Evolutionary conservation across 495 filamentous ascomycete species (phyloP).

Genomic region (Neurospora sp.): DNA sequence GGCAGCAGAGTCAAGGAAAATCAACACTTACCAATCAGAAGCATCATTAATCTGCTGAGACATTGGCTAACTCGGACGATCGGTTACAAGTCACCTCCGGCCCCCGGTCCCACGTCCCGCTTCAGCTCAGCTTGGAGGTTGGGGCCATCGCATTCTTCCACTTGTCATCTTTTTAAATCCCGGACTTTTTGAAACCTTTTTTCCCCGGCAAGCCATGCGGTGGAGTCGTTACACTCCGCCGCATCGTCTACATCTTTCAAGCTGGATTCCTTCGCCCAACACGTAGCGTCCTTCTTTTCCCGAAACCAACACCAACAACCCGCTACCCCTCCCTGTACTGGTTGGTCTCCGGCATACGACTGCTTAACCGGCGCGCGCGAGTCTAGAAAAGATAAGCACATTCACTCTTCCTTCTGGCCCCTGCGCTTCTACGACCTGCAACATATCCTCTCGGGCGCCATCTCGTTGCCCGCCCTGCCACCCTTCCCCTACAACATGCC

Average conservation of each 20-base stretch:
- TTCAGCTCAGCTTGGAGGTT: not conserved
- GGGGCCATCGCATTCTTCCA: not conserved
- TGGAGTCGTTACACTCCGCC: constrained; percentile 26
- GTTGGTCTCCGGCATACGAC: not conserved
- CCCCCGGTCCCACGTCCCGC: not conserved
- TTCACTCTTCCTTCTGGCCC: constrained; percentile 34
- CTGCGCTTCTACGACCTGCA: constrained; percentile 32
- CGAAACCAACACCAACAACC: constrained; percentile 3
- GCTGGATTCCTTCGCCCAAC: constrained; percentile 35
- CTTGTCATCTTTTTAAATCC: not conserved
- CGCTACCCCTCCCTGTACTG: not conserved
- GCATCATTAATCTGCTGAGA: not conserved
- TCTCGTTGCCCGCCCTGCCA: constrained; percentile 37
- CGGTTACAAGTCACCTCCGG: not conserved
- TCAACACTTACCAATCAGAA: not conserved
- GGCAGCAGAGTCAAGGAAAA: not conserved
- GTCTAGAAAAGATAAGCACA: constrained; percentile 40
- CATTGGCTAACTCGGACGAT: not conserved
- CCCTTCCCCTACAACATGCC: constrained; percentile 29
- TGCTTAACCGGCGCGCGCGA: constrained; percentile 17
- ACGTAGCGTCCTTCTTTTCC: constrained; percentile 12
- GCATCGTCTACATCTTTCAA: constrained; percentile 22
- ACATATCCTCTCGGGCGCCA: constrained; percentile 42
- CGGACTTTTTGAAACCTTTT: not conserved
- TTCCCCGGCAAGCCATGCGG: constrained; percentile 22